These are phyloP conservation scores for Venturia oleaginea DNA, from an alignment of 2,329 filamentous ascomycete genomes.

Conservation along the genomic window DNA sequence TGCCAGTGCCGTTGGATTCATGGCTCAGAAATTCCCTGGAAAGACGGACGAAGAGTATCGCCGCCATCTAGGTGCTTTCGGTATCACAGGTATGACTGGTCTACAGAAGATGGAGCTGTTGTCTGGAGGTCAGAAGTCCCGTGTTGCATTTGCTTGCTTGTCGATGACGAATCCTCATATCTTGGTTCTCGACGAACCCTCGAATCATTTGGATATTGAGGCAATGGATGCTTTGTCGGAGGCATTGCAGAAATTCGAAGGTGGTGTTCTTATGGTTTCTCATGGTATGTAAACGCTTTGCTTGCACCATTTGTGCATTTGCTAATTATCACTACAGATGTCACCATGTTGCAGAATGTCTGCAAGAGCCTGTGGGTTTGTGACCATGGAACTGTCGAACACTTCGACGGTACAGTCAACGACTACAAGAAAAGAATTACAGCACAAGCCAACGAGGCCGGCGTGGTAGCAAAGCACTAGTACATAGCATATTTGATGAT, in stretches of 20 bases:
- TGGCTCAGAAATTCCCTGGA: slow-evolving; percentile 85
- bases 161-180: slow-evolving; percentile 93
- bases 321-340: slow-evolving; percentile 97
- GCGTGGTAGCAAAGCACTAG: slow-evolving; percentile 51
- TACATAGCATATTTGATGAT: background rate
- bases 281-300: slow-evolving; percentile 53
- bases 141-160: slow-evolving; percentile 95
- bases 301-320: slow-evolving; percentile 76
- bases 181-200: slow-evolving; percentile 94
- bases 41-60: slow-evolving; percentile 95
- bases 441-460: slow-evolving; percentile 77
- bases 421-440: slow-evolving; percentile 96
- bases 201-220: slow-evolving; percentile 97
- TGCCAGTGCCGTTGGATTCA: slow-evolving; percentile 85
- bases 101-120: slow-evolving; percentile 91
- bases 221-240: slow-evolving; percentile 92
- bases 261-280: slow-evolving; percentile 95
- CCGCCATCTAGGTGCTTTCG: slow-evolving; percentile 78
- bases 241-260: slow-evolving; percentile 78
- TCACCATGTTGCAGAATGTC: slow-evolving; percentile 95
- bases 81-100: slow-evolving; percentile 86
- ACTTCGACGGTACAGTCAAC: slow-evolving; percentile 91
- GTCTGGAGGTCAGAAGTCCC: slow-evolving; percentile 95
- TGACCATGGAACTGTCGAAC: slow-evolving; percentile 85
- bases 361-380: slow-evolving; percentile 96